Percentiles rank a stretch among this genome's conserved stretches.
Conservation (phyloP, 1,139 yeast species). For the Sugiyamaella castrensis region DNA sequence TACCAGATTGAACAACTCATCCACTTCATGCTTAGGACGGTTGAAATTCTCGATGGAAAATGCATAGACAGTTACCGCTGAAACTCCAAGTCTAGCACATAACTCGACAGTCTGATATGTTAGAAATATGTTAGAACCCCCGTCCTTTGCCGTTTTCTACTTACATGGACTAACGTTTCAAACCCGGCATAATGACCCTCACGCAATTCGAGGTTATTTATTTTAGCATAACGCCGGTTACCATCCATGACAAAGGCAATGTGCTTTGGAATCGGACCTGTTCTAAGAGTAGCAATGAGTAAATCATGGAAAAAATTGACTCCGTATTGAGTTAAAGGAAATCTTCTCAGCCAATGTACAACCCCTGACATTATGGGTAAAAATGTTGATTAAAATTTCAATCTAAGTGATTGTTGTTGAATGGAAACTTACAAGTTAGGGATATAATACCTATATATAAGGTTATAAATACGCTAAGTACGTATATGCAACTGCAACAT, state of each 20-base stretch:
- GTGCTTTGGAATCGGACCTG: constrained; percentile 87
- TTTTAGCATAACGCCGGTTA: constrained; percentile 80
- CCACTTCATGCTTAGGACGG: constrained; percentile 75
- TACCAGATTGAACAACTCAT: constrained; percentile 80
- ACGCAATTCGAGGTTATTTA: constrained; percentile 65
- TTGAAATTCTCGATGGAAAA: constrained; percentile 94
- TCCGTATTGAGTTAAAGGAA: constrained; percentile 29
- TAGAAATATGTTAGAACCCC: constrained; percentile 5
- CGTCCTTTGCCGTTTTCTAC: background rate
- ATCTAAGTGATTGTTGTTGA: no score
- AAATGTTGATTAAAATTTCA: no score
- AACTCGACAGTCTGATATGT: constrained; percentile 54
- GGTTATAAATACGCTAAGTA: no score
- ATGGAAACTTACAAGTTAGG: no score
- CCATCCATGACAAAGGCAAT: constrained; percentile 98
- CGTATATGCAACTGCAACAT: no score
- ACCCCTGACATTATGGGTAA: constrained; percentile 3
- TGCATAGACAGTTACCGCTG: constrained; percentile 86
- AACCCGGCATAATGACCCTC: constrained; percentile 95
- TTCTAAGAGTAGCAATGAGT: constrained; percentile 42
- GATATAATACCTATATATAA: no score
- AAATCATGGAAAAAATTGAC: constrained; percentile 29
- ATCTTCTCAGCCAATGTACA: constrained; percentile 8
- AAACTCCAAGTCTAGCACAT: constrained; percentile 79
- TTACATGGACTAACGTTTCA: constrained; percentile 64